These are phyloP conservation scores for Auriscalpium microsporum DNA, from an alignment of 768 basidiomycete species.

Conservation along the genomic window DNA sequence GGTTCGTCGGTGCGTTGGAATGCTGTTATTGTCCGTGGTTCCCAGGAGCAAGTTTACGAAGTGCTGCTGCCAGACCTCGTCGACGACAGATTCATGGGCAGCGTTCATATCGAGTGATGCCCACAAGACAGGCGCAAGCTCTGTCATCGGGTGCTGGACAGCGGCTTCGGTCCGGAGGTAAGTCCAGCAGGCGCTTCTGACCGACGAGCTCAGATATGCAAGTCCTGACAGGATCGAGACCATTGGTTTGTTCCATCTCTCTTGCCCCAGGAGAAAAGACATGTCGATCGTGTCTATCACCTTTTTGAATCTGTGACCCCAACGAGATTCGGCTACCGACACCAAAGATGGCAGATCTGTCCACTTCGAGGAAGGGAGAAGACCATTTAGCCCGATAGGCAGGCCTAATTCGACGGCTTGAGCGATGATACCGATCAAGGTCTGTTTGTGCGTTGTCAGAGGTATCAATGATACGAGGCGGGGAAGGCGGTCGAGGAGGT, in stretches of 20 bases:
- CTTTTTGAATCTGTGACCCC: too few species aligned
- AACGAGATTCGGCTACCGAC: too few species aligned
- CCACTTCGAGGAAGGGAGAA: neutral
- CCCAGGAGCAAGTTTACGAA: conserved; percentile 12
- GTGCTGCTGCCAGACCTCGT: conserved; percentile 7
- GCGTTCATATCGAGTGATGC: conserved; percentile 11
- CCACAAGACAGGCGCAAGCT: conserved; percentile 17
- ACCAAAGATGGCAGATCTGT: too few species aligned
- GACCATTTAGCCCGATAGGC: conserved; percentile 7
- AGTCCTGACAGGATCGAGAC: conserved; percentile 35
- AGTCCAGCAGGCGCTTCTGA: conserved; percentile 1
- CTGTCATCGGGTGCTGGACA: neutral
- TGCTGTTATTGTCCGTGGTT: conserved; percentile 2
- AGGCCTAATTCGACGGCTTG: neutral
- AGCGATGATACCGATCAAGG: neutral
- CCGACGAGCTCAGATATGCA: conserved; percentile 30
- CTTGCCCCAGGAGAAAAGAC: conserved; percentile 31
- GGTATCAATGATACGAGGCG: neutral
- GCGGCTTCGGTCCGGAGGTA: conserved; percentile 18
- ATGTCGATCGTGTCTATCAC: conserved; percentile 16
- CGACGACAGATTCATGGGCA: neutral
- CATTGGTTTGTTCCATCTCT: conserved; percentile 36
- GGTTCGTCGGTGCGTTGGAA: neutral
- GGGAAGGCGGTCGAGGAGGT: conserved; percentile 5
- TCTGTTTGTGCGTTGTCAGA: neutral